Conservation (phyloP, 2,329 filamentous ascomycete species). For the Monosporascus sp. region DNA sequence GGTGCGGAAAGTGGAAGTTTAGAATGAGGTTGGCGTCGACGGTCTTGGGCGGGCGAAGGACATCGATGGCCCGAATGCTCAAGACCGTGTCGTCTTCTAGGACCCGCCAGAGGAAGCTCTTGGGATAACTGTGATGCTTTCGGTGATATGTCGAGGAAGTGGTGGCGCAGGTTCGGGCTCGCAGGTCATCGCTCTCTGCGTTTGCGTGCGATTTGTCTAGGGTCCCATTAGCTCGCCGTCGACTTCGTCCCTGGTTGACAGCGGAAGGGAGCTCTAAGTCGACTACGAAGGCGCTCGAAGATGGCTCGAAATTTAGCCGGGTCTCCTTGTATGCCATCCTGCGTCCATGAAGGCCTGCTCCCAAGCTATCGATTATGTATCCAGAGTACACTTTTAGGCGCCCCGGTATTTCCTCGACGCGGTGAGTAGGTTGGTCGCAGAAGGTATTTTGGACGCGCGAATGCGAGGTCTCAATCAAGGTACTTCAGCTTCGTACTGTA, state of each 20-base stretch:
- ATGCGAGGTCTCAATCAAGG: not conserved
- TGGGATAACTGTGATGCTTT: conserved; percentile 67
- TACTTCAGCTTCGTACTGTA: too few species aligned
- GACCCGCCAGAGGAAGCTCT: conserved; percentile 87
- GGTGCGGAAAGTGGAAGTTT: conserved; percentile 68
- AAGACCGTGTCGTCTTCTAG: conserved; percentile 74
- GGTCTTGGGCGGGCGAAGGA: conserved; percentile 62
- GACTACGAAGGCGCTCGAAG: conserved; percentile 63
- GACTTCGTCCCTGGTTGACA: conserved; percentile 38
- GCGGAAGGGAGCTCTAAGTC: conserved; percentile 62
- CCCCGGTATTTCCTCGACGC: not conserved
- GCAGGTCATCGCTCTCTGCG: conserved; percentile 68
- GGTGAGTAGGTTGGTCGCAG: not conserved
- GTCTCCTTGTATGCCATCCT: conserved; percentile 83
- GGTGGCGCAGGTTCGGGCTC: conserved; percentile 65
- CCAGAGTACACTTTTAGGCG: not conserved
- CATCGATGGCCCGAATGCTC: conserved; percentile 77
- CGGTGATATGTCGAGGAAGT: conserved; percentile 84
- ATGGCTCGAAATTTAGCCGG: conserved; percentile 73
- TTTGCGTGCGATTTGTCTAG: conserved; percentile 22
- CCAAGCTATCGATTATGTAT: not conserved
- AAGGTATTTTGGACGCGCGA: not conserved
- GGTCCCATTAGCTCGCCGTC: conserved; percentile 34
- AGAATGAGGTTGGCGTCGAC: conserved; percentile 70
- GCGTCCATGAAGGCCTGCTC: conserved; percentile 49